A percentile compares a stretch with the other conserved stretches of the same genome.
phyloP scores from a whole-genome alignment of 257 asterid species.

The Fraxinus excelsior region DNA sequence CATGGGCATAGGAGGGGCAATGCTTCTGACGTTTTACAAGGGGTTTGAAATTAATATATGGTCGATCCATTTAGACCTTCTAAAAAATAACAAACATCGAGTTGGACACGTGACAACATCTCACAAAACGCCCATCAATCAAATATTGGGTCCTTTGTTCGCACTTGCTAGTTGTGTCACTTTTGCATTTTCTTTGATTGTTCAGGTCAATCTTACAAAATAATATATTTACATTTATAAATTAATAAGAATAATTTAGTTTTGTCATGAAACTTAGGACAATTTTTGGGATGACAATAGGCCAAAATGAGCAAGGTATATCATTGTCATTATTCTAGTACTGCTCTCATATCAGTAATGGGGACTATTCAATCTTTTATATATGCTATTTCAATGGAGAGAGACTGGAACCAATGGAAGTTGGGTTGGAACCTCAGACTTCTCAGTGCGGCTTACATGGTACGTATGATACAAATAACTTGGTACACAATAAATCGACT shows the following conservation, averaged over 20 bases:
- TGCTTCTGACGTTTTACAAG: conserved; percentile 68
- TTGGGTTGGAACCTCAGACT: conserved; percentile 69
- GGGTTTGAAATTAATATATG: conserved; percentile 43
- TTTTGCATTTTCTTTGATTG: conserved; percentile 42
- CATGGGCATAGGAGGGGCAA: conserved; percentile 68
- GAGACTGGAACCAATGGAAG: conserved; percentile 62
- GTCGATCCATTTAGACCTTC: conserved; percentile 38
- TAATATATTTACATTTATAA: not conserved
- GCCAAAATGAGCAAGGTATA: conserved; percentile 54
- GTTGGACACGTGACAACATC: conserved; percentile 38
- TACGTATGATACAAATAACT: conserved; percentile 9
- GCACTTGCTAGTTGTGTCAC: conserved; percentile 46
- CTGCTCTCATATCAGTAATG: conserved; percentile 57
- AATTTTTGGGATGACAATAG: conserved; percentile 23
- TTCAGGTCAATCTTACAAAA: conserved; percentile 47
- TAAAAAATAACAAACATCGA: conserved; percentile 8
- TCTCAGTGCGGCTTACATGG: conserved; percentile 51
- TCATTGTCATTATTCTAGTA: conserved; percentile 76
- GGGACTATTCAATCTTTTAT: conserved; percentile 58
- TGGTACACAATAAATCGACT: not conserved
- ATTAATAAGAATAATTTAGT: too few relatives aligned
- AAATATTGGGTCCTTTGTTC: conserved; percentile 48
- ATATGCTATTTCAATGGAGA: conserved; percentile 51
- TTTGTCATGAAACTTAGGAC: not conserved
- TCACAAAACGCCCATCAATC: conserved; percentile 24